phyloP scores from a whole-genome alignment of 257 asterid species.

The Ligustrum vulgare region DNA sequence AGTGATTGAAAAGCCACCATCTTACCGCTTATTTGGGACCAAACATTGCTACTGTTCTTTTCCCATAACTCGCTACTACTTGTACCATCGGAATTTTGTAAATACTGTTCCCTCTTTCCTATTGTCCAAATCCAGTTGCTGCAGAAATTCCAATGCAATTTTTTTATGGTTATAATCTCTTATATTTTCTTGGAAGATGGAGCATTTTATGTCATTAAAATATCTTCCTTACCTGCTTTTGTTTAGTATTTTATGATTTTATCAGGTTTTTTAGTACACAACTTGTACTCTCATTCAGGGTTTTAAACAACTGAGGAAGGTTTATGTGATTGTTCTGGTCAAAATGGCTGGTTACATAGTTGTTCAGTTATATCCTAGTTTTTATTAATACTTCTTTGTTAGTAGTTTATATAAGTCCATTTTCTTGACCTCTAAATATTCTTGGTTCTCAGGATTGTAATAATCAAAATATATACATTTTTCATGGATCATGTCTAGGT shows the following conservation, averaged over 20 bases:
- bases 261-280: neutral
- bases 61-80: neutral
- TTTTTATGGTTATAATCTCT: neutral
- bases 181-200: neutral
- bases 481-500: neutral
- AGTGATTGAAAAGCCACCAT: neutral
- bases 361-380: neutral
- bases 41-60: neutral
- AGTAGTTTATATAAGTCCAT: neutral
- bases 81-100: neutral
- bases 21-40: neutral
- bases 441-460: conserved; percentile 10
- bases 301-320: conserved; percentile 29
- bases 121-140: neutral
- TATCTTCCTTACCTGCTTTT: neutral
- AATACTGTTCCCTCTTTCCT: neutral
- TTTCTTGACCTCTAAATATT: conserved; percentile 5
- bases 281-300: conserved; percentile 16
- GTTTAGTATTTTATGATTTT: neutral
- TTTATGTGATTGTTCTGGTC: conserved; percentile 19
- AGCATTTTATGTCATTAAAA: neutral
- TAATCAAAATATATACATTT: neutral
- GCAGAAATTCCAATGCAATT: neutral
- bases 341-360: conserved; percentile 17
- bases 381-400: neutral